Conservation (phyloP, 306 rosid species). For the Cucumis sativus region Cucumber_9930_V3 NC_026660.2:28577001-28577500, state of each 20-base stretch:
- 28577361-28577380: slow-evolving; percentile 95
- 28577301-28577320: slow-evolving; percentile 51
- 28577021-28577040: background rate
- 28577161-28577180: background rate
- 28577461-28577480: slow-evolving; percentile 45
- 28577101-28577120: background rate
- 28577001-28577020: too few species aligned
- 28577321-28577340: slow-evolving; percentile 62
- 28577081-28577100: background rate
- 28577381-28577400: slow-evolving; percentile 74
- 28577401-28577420: slow-evolving; percentile 79
- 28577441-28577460: slow-evolving; percentile 69
- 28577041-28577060: background rate
- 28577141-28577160: background rate
- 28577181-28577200: background rate
- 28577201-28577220: background rate
- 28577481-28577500: slow-evolving; percentile 76
- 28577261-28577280: background rate
- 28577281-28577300: background rate
- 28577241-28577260: background rate
- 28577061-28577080: background rate
- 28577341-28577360: slow-evolving; percentile 73
- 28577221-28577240: background rate
- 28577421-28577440: slow-evolving; percentile 48
- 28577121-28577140: background rate